These are phyloP conservation scores for Irpex lacteus DNA, from an alignment of 1,284 basidiomycete genomes.

Conservation along the genomic window DNA sequence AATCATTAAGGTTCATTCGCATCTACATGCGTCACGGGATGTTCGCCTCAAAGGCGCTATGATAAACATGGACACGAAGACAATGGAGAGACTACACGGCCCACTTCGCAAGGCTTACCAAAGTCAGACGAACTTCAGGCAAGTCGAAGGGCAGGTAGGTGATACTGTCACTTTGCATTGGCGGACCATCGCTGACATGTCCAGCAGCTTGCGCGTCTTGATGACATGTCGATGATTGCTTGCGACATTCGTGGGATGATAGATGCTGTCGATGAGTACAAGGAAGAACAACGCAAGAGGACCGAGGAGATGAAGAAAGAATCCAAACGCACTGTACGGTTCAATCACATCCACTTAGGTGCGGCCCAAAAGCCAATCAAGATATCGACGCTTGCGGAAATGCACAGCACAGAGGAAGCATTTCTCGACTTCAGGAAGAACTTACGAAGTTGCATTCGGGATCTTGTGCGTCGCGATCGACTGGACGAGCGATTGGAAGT, in stretches of 20 bases:
- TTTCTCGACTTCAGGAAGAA: not conserved
- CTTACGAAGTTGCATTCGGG: not conserved
- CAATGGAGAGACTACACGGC: constrained; percentile 24
- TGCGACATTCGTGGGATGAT: not conserved
- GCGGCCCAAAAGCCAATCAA: not conserved
- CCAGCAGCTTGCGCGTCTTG: not conserved
- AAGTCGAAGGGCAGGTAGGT: constrained; percentile 23
- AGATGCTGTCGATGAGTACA: not conserved
- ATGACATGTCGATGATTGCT: not conserved
- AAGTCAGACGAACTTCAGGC: constrained; percentile 30
- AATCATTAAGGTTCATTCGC: constrained; percentile 19
- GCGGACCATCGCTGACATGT: not conserved
- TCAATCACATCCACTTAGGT: not conserved
- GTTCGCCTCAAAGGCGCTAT: constrained; percentile 23
- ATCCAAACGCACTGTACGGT: not conserved
- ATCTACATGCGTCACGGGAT: constrained; percentile 20
- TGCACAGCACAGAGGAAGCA: not conserved
- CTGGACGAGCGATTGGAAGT: not conserved
- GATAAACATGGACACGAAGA: constrained; percentile 21
- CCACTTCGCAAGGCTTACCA: constrained; percentile 24
- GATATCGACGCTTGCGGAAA: not conserved
- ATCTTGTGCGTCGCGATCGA: not conserved
- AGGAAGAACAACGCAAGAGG: not conserved
- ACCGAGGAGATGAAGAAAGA: not conserved
- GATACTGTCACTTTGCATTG: not conserved